A percentile compares a stretch with the other conserved stretches of the same genome.
Evolutionary conservation across 225 moss, liverwort and hornwort species (phyloP).

Genomic region (Climacium dendroides): DNA sequence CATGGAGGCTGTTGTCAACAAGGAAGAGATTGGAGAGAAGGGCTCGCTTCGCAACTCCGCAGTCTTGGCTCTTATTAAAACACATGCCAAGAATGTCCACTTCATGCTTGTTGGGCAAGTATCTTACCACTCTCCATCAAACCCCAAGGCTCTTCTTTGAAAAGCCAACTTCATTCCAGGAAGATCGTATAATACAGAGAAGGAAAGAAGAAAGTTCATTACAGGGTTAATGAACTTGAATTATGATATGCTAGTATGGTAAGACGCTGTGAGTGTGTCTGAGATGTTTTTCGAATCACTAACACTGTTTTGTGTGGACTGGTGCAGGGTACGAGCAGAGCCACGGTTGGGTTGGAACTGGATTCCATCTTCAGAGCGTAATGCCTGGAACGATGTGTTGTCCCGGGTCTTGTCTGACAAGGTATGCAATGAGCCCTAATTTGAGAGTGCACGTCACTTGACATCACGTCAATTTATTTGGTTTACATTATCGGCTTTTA

Average conservation of each 20-base stretch:
- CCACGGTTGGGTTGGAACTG: slow-evolving; percentile 79
- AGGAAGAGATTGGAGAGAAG: slow-evolving; percentile 61
- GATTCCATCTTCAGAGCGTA: slow-evolving; percentile 58
- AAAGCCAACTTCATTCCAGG: not conserved
- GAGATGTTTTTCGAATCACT: not conserved
- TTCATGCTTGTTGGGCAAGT: slow-evolving; percentile 70
- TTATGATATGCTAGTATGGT: not conserved
- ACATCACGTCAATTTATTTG: too few relatives aligned
- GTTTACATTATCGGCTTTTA: not conserved
- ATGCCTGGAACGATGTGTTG: slow-evolving; percentile 80
- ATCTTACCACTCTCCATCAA: not conserved
- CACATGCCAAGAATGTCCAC: slow-evolving; percentile 54
- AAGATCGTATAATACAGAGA: not conserved
- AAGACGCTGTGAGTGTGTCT: not conserved
- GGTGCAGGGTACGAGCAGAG: slow-evolving; percentile 56
- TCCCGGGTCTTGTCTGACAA: slow-evolving; percentile 64
- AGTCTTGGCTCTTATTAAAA: slow-evolving; percentile 60
- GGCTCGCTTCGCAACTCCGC: slow-evolving; percentile 69
- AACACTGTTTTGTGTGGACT: not conserved
- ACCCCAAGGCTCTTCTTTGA: not conserved
- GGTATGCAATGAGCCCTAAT: not conserved
- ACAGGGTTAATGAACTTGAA: not conserved
- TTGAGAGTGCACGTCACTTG: not conserved
- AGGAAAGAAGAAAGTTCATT: not conserved
- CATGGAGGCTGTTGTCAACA: slow-evolving; percentile 49